These are phyloP conservation scores for Fusarium sp. DNA, from an alignment of 2,329 filamentous ascomycete species.

Conservation along the genomic window DNA sequence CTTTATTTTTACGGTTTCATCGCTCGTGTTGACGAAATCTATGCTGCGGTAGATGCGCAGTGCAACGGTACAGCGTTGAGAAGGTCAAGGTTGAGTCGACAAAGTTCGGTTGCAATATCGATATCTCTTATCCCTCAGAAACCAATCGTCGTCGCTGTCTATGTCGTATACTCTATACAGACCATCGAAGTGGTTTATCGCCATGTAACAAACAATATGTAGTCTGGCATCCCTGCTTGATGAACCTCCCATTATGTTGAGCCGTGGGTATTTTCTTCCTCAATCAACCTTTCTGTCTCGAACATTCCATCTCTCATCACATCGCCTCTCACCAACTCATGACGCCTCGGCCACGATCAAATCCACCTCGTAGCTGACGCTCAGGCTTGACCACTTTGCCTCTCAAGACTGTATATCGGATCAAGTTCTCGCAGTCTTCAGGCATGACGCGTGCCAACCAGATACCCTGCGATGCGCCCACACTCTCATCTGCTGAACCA, in stretches of 20 bases:
- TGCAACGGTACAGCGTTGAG: neutral
- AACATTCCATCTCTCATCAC: neutral
- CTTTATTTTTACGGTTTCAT: neutral
- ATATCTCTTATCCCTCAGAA: neutral
- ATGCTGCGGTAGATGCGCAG: neutral
- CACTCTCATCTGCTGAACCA: slow-evolving; percentile 43
- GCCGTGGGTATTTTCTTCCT: slow-evolving; percentile 5
- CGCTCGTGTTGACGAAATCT: neutral
- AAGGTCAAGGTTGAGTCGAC: neutral
- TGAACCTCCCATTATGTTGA: neutral
- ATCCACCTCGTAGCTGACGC: slow-evolving; percentile 85
- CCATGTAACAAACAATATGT: neutral
- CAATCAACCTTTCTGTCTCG: neutral
- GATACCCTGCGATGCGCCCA: slow-evolving; percentile 84
- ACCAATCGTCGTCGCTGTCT: neutral
- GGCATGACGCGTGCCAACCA: slow-evolving; percentile 88
- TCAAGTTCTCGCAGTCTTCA: slow-evolving; percentile 91
- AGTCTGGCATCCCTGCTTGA: neutral
- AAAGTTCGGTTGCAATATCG: neutral
- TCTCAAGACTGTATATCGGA: slow-evolving; percentile 87
- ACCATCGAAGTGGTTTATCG: neutral
- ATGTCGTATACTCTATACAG: slow-evolving; percentile 5
- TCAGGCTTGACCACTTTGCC: slow-evolving; percentile 94
- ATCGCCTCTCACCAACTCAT: slow-evolving; percentile 81
- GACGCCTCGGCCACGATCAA: slow-evolving; percentile 81